Base-by-base conservation (phyloP, 2,329 filamentous ascomycete genomes). In the Phoma sp. region DNA sequence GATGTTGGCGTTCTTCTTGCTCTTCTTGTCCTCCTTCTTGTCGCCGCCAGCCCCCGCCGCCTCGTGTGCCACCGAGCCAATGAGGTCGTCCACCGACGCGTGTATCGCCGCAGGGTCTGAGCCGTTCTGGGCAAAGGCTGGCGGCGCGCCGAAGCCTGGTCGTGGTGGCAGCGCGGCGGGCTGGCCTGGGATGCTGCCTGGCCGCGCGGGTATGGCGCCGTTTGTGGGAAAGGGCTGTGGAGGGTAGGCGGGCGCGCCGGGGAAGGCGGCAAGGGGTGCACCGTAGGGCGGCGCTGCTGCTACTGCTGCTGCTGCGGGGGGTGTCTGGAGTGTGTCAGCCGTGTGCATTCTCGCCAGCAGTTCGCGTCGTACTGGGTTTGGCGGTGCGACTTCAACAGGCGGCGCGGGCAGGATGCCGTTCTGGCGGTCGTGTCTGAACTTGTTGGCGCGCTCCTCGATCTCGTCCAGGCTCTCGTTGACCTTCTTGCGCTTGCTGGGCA, bases 391-490 rank as follows among this genome's bases (percentile, higher is more conserved):
- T 8, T 85, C 84, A 41, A 80, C 72, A 22, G 71, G 51, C 15
- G 61, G 52, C 21, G 60, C 56, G 43, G 62, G 63, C 21, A 70
- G 39, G 12, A 70, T 62, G 12, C 70, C 83, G 58, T 84, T 85
- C 59, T 61, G 62, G 38, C 67, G 61, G 49, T 73, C 70, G 32
- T 57, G 51, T 33, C 68, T 57, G 43, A 60, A 73, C 59, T 71
- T 62, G 87, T 89, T 90, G 54, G 96, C 77, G 47, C 92, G 84
- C 76, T 87, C 86, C 80, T 94, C 92, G 57, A 97, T 78, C 68
- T 96, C 91, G 15, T 90, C 88, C 0, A 89, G 73, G 5, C 85
- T 84, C 78, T 96, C 72, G 76, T 96, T 67, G 6, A 91, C 80
- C 79, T 91, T 85, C 1, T 87, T 85, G 24, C 66, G 61, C 58